These are phyloP conservation scores for Microsporum canis DNA, from an alignment of 2,329 filamentous ascomycete genomes.

Conservation along the genomic window DNA sequence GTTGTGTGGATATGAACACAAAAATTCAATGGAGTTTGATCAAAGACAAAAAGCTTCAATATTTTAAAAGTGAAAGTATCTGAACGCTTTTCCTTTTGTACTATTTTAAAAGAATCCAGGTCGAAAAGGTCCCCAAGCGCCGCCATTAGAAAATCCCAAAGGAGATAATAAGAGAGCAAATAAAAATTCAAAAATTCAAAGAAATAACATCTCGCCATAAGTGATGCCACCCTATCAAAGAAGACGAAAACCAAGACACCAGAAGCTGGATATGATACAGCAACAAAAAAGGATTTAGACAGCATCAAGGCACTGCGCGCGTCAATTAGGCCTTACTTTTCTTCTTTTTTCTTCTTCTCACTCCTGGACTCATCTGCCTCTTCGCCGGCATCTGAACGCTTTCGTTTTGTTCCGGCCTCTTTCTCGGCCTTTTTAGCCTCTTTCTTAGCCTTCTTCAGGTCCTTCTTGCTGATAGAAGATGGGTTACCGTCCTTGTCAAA, in stretches of 20 bases:
- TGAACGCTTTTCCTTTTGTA: not conserved
- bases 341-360: slow-evolving; percentile 52
- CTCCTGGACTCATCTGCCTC: slow-evolving; percentile 42
- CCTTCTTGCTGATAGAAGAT: slow-evolving; percentile 61
- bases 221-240: slow-evolving; percentile 6
- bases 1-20: too few species aligned
- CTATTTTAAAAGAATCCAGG: not conserved
- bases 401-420: slow-evolving; percentile 60
- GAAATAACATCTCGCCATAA: slow-evolving; percentile 9
- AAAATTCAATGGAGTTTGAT: too few species aligned
- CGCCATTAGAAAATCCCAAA: slow-evolving; percentile 5
- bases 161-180: not conserved
- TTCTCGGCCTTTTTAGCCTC: slow-evolving; percentile 45
- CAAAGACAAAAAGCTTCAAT: not conserved
- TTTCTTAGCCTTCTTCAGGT: slow-evolving; percentile 61
- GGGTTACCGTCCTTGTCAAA: slow-evolving; percentile 55
- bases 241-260: slow-evolving; percentile 7
- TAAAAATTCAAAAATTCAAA: not conserved
- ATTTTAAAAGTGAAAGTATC: not conserved
- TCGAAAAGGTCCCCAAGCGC: slow-evolving; percentile 8
- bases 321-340: slow-evolving; percentile 43
- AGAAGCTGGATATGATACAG: slow-evolving; percentile 31
- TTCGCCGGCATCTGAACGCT: slow-evolving; percentile 46
- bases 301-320: slow-evolving; percentile 13
- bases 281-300: slow-evolving; percentile 13